A percentile compares a stretch with the other conserved stretches of the same genome.
phyloP scores from a whole-genome alignment of 345 rosid species.

The Mallotus nudiflorus region DNA sequence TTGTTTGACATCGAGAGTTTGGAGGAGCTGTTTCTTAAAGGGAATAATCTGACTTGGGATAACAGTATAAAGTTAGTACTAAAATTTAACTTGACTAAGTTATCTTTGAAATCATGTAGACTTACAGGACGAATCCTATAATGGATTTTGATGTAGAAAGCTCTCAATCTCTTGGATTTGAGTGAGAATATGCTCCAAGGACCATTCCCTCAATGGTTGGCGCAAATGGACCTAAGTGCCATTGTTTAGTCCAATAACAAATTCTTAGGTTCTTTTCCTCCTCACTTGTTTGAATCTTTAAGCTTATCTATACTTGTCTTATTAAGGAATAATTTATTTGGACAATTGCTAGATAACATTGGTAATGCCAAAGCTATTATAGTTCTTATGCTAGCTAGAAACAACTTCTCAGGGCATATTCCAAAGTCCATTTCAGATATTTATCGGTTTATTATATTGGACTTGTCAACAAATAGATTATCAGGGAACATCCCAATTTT shows the following conservation, averaged over 20 bases:
- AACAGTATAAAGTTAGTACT: constrained; percentile 25
- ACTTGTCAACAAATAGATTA: constrained; percentile 33
- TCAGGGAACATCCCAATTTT: constrained; percentile 32
- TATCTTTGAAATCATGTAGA: constrained; percentile 43
- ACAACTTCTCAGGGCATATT: constrained; percentile 36
- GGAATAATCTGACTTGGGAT: constrained; percentile 46
- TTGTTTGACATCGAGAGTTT: constrained; percentile 38
- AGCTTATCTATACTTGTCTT: constrained; percentile 28
- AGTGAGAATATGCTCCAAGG: constrained; percentile 46
- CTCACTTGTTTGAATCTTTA: constrained; percentile 33
- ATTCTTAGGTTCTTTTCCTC: constrained; percentile 43
- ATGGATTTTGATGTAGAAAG: constrained; percentile 43
- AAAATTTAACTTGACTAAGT: constrained; percentile 25
- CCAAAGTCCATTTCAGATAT: constrained; percentile 29
- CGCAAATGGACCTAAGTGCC: constrained; percentile 27
- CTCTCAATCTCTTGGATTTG: constrained; percentile 36
- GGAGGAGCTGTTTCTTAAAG: constrained; percentile 33
- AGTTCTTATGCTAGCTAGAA: constrained; percentile 31
- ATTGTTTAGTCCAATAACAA: constrained; percentile 43
- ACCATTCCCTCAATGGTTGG: constrained; percentile 38
- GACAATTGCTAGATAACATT: constrained; percentile 39
- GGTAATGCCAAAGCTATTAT: constrained; percentile 28
- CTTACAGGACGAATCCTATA: constrained; percentile 38
- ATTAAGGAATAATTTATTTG: constrained; percentile 45
- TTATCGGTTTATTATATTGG: constrained; percentile 34